Evolutionary conservation across 2,329 filamentous ascomycete species (phyloP).

Genomic region (Trichoderma sp.): DNA sequence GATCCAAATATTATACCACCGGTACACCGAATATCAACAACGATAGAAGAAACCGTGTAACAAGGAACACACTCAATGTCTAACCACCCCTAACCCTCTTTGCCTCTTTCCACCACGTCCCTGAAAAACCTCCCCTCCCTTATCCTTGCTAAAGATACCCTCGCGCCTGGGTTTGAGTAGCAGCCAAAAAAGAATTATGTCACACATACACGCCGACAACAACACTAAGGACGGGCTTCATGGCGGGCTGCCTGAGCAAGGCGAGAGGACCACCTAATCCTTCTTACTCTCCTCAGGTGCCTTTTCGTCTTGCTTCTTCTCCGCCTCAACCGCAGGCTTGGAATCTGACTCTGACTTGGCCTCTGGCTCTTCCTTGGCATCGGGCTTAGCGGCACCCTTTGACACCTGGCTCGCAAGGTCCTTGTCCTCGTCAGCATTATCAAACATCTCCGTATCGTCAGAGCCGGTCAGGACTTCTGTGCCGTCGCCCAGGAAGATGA

Average conservation of each 20-base stretch:
- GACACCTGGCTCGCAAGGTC: constrained; percentile 82
- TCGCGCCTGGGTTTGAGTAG: constrained; percentile 18
- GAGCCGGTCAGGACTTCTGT: constrained; percentile 89
- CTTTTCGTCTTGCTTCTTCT: constrained; percentile 31
- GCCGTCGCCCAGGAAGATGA: constrained; percentile 94
- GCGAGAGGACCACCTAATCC: constrained; percentile 38
- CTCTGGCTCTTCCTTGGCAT: constrained; percentile 27
- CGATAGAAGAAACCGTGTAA: constrained; percentile 25
- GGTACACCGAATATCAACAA: constrained; percentile 26
- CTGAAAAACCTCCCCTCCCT: constrained; percentile 5
- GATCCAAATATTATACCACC: constrained; percentile 27
- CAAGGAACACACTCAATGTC: constrained; percentile 26
- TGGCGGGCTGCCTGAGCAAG: constrained; percentile 19
- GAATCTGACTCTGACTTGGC: constrained; percentile 32
- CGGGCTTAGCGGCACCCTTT: constrained; percentile 48
- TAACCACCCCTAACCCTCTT: constrained; percentile 22
- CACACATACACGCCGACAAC: background rate
- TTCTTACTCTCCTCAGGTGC: constrained; percentile 36
- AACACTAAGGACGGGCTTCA: constrained; percentile 18
- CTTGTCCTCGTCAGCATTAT: constrained; percentile 80
- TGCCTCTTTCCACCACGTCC: background rate
- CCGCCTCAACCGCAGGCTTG: constrained; percentile 28
- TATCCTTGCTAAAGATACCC: constrained; percentile 6
- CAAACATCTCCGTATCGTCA: constrained; percentile 91
- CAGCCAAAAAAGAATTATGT: background rate